Conservation (phyloP, 106 monocot species). For the Dendrobium nobile region DNA sequence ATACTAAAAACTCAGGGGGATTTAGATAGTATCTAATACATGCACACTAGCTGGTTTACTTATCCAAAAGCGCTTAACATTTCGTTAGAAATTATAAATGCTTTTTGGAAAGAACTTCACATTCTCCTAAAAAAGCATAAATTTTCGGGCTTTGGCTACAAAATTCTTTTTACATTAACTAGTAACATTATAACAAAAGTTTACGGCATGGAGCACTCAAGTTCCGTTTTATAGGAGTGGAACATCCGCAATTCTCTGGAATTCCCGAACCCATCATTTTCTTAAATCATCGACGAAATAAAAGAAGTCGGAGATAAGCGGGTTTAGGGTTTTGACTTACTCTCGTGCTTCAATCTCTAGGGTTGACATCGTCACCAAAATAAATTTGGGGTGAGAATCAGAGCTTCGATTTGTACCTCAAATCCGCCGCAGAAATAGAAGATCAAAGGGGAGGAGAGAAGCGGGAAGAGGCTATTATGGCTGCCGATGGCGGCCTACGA, state of each 20-base stretch:
- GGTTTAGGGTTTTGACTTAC: slow-evolving; percentile 24
- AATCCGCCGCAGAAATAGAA: background rate
- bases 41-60: too few species aligned
- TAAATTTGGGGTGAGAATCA: background rate
- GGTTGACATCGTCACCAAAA: slow-evolving; percentile 26
- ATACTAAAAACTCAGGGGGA: background rate
- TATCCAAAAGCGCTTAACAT: too few species aligned
- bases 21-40: too few species aligned
- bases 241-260: background rate
- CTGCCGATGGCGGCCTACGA: background rate
- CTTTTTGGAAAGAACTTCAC: too few species aligned
- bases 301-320: background rate
- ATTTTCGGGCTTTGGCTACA: too few species aligned
- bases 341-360: slow-evolving; percentile 58
- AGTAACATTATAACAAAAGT: background rate
- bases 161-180: background rate
- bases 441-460: background rate
- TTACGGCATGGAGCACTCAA: slow-evolving; percentile 4
- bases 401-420: background rate
- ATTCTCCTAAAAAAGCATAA: too few species aligned
- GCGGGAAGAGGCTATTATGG: background rate
- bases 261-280: background rate
- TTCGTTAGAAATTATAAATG: too few species aligned
- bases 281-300: background rate
- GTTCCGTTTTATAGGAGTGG: background rate